These are phyloP conservation scores for Mycena latifolia DNA, from an alignment of 768 basidiomycete species.

Conservation along the genomic window DNA sequence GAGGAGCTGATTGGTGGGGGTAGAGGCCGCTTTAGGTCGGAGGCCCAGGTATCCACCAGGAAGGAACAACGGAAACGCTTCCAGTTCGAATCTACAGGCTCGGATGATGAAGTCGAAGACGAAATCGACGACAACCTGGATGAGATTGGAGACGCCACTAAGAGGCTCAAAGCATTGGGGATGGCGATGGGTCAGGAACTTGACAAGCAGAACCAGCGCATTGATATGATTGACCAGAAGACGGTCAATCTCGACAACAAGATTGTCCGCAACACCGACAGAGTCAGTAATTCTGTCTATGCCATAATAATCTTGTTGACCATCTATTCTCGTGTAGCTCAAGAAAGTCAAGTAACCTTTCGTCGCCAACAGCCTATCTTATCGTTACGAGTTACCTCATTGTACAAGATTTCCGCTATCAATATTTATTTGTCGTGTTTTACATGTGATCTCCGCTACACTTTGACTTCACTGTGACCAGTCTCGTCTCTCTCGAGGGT, in stretches of 20 bases:
- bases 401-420: not conserved
- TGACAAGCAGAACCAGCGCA: constrained; percentile 85
- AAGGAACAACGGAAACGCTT: constrained; percentile 85
- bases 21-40: constrained; percentile 58
- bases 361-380: too few species aligned
- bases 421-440: not conserved
- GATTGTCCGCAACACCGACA: constrained; percentile 86
- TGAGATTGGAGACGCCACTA: constrained; percentile 84
- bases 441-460: not conserved
- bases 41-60: constrained; percentile 64
- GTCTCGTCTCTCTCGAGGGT: too few species aligned
- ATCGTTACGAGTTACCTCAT: not conserved
- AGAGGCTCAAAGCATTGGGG: constrained; percentile 82
- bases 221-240: constrained; percentile 84
- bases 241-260: constrained; percentile 79
- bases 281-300: constrained; percentile 59
- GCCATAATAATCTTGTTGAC: too few species aligned
- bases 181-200: constrained; percentile 90
- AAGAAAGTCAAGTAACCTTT: constrained; percentile 71
- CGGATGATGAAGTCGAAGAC: constrained; percentile 95
- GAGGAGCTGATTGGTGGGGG: constrained; percentile 50
- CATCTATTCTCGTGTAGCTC: constrained; percentile 55
- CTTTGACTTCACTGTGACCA: not conserved
- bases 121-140: constrained; percentile 93
- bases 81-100: constrained; percentile 92